A percentile compares a stretch with the other conserved stretches of the same genome.
Evolutionary conservation across 2,329 filamentous ascomycete genomes (phyloP).

Genomic region (Hymenoscyphus scutula): DNA sequence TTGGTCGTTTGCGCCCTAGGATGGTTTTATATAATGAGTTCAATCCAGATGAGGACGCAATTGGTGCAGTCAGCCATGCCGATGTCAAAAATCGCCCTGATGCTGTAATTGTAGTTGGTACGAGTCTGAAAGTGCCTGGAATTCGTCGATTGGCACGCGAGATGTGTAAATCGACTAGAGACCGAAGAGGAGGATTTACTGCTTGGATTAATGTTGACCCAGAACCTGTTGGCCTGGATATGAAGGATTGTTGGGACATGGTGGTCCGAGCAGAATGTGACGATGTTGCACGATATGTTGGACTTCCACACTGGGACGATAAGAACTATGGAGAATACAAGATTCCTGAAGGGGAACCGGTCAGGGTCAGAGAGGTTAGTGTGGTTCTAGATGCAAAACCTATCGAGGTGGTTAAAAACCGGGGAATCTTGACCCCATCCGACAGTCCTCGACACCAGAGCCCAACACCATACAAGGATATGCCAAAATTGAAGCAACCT

Average conservation of each 20-base stretch:
- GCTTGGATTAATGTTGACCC: constrained; percentile 93
- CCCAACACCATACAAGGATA: constrained; percentile 25
- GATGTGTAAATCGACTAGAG: constrained; percentile 82
- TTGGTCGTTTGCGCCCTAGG: constrained; percentile 83
- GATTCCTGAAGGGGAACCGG: constrained; percentile 44
- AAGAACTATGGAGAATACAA: constrained; percentile 51
- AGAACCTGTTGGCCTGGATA: constrained; percentile 76
- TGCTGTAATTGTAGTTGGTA: constrained; percentile 91
- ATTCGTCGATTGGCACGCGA: constrained; percentile 87
- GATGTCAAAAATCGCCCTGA: constrained; percentile 85
- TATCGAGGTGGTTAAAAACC: constrained; percentile 43
- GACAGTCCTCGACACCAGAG: constrained; percentile 52
- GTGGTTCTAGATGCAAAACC: constrained; percentile 41
- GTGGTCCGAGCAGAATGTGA: constrained; percentile 86
- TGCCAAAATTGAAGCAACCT: constrained; percentile 49
- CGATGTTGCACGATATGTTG: constrained; percentile 73
- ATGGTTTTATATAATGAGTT: constrained; percentile 98
- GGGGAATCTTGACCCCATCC: constrained; percentile 56
- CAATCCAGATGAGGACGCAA: constrained; percentile 94
- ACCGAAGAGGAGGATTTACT: constrained; percentile 77
- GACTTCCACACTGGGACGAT: constrained; percentile 58
- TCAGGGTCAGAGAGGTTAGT: constrained; percentile 41
- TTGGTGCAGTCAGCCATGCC: constrained; percentile 82
- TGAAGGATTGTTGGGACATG: constrained; percentile 91
- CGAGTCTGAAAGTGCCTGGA: constrained; percentile 91